Base-by-base conservation (phyloP, 495 filamentous ascomycete genomes). In the Podospora tetraspora region DNA sequence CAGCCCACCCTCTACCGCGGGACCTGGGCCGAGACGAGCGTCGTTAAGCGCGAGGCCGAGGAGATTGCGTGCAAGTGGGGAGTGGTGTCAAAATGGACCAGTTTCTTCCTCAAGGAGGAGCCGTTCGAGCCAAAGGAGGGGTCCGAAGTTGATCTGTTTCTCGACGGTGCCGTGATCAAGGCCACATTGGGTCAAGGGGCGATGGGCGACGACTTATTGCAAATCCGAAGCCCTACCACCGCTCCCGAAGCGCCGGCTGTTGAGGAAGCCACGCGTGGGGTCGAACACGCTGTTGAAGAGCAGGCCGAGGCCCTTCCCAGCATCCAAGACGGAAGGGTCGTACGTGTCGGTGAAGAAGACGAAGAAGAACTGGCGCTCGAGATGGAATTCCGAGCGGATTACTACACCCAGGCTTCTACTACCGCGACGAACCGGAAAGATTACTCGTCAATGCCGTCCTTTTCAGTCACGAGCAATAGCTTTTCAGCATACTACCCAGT, bases 41-140 rank as follows among this genome's bases (percentile, higher is more conserved):
- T 3, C 27, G 67, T 72, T 1, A 59, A 68, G 3, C 58, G 57
- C 8, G 63, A 69, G 37, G 70, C 63, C 0, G 70, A 72, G 29
- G 57, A 29, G 21, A 61, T 72, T 32, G 70, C 60, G 4, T 72
- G 67, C 61, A 66, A 67, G 23, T 72, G 70, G 70, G 63, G 63
- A 7, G 37, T 72, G 24, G 67, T 69, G n/a, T 72, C 70, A 9
- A 69, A 69, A 34, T 72, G 70, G 70, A 72, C 67, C 1, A 72
- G 70, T 25, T 69, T 72, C 57, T 60, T 71, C 57, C 63, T 69
- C 12, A 57, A 37, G 11, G 70, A 71, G 63, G 70, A 69, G 32
- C 52, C 30, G 12, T 60, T n/a, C 24, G 1, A n/a, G 1, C 27
- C 58, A 1, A 62, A 27, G 3, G 61, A 19, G 4, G 62, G 61